Conservation (phyloP, 2,329 filamentous ascomycete genomes). For the Zasmidium angulare region DNA sequence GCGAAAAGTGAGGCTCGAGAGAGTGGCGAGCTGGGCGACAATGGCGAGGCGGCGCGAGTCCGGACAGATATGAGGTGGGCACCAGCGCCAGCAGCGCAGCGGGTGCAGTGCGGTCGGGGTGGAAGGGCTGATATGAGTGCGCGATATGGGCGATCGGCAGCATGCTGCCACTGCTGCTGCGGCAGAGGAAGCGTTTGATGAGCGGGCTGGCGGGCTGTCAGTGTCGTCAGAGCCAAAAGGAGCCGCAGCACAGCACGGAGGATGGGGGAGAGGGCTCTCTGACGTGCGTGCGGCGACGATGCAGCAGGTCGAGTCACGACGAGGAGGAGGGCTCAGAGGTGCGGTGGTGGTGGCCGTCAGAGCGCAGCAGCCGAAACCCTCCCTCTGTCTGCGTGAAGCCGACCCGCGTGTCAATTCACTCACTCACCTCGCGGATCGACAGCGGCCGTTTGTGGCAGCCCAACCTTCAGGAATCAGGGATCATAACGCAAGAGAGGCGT, state of each 20-base stretch:
- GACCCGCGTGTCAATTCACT: neutral
- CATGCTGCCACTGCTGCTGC: neutral
- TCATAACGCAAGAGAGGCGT: conserved; percentile 29
- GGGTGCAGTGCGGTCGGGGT: neutral
- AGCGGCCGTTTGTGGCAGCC: conserved; percentile 25
- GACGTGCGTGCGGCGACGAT: too few species aligned
- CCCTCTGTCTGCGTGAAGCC: neutral
- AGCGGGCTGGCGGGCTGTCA: neutral
- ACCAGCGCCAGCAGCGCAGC: neutral
- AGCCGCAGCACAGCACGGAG: conserved; percentile 1
- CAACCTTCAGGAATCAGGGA: conserved; percentile 23
- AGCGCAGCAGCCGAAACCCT: neutral
- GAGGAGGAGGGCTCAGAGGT: neutral
- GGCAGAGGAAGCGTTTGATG: neutral
- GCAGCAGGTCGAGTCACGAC: too few species aligned
- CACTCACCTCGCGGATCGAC: conserved; percentile 6
- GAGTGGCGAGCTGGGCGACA: conserved; percentile 1
- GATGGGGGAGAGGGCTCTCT: too few species aligned
- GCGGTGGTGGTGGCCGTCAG: neutral
- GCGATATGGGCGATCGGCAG: neutral
- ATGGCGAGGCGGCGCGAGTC: neutral
- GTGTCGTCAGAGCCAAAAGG: conserved; percentile 2
- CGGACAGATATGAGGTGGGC: neutral
- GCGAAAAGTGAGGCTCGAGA: conserved; percentile 23
- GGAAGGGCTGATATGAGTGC: conserved; percentile 2